Percentiles rank a stretch among this genome's conserved stretches.
These are phyloP conservation scores for Cryptococcus sp. DNA, from an alignment of 1,284 basidiomycete genomes.

Conservation along the genomic window DNA sequence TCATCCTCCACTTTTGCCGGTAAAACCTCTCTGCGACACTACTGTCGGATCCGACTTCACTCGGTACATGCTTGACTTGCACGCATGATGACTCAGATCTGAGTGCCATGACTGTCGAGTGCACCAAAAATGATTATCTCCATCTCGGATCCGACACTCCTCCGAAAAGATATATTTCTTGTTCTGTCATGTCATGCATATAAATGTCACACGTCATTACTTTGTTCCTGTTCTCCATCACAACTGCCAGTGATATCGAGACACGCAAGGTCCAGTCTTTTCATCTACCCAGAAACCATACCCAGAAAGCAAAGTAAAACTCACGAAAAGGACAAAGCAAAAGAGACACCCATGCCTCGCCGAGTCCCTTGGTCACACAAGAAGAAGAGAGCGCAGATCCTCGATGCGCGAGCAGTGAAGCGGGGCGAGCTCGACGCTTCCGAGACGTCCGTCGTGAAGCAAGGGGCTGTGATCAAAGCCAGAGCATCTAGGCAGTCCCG, in stretches of 20 bases:
- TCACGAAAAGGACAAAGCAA: no score
- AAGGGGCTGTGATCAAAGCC: not conserved
- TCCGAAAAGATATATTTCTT: no score
- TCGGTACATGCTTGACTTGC: not conserved
- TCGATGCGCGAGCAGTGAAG: slow-evolving; percentile 76
- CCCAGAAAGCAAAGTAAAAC: no score
- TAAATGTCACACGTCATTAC: no score
- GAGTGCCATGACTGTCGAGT: no score
- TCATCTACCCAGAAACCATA: not conserved
- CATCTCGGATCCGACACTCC: not conserved
- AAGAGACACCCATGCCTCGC: slow-evolving; percentile 26
- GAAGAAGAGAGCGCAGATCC: slow-evolving; percentile 67
- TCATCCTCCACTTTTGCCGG: no score
- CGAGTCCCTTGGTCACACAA: slow-evolving; percentile 58
- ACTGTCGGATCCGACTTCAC: not conserved
- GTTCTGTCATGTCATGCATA: no score
- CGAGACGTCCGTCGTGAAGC: no score
- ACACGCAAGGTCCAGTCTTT: not conserved
- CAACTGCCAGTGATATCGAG: no score
- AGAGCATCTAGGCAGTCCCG: slow-evolving; percentile 2
- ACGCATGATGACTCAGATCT: no score
- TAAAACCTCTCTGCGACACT: not conserved
- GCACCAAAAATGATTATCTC: slow-evolving; percentile 3
- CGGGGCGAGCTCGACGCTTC: slow-evolving; percentile 62
- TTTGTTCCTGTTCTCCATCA: no score